Evolutionary conservation across 371 early-diverging fungal genomes (phyloP).

Genomic region (Saksenaea vasiformis): DNA sequence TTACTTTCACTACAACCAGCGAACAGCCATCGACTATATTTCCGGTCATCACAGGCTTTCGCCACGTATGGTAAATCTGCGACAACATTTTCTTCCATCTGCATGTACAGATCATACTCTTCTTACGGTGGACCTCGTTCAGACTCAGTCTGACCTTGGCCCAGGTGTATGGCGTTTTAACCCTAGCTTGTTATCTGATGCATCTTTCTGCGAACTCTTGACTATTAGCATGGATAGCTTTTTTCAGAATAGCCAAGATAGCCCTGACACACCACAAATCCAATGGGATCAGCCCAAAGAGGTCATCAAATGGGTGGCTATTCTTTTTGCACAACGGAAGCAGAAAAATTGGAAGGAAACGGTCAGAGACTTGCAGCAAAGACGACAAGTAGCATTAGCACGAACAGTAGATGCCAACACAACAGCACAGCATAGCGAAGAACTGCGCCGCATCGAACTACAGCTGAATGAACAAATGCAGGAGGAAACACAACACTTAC

Average conservation of each 20-base stretch:
- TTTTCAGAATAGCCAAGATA: too few species aligned
- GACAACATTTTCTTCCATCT: too few species aligned
- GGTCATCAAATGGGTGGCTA: not conserved
- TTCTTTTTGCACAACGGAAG: not conserved
- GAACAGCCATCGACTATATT: too few species aligned
- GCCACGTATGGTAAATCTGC: too few species aligned
- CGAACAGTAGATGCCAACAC: too few species aligned
- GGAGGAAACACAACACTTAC: conserved; percentile 7
- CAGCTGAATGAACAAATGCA: not conserved
- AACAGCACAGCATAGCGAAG: not conserved
- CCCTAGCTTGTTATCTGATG: not conserved
- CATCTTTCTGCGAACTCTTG: not conserved
- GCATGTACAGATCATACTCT: conserved; percentile 6
- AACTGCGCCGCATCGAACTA: not conserved
- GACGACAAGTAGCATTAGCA: not conserved
- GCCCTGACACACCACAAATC: not conserved
- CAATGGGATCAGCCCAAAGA: conserved; percentile 1
- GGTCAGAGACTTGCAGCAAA: not conserved
- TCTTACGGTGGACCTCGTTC: not conserved
- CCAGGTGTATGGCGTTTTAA: conserved; percentile 20
- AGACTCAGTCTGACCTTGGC: not conserved
- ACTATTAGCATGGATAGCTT: not conserved
- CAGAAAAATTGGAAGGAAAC: not conserved
- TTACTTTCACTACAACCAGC: too few species aligned
- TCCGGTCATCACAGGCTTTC: too few species aligned